Base-by-base conservation (phyloP, 306 rosid genomes). In the Cicer arietinum region DNA sequence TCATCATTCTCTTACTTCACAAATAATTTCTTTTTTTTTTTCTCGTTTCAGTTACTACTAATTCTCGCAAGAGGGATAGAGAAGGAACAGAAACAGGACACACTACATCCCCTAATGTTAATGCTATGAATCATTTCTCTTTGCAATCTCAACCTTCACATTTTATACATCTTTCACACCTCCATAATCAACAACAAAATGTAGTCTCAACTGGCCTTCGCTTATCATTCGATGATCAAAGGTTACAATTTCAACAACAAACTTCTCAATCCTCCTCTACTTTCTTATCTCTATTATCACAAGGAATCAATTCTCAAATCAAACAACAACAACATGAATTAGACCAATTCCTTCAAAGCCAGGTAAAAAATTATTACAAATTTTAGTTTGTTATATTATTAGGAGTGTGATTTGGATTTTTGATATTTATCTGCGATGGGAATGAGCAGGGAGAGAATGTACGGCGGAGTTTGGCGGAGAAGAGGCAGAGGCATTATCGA, bases 171-270 rank as follows among this genome's bases (percentile, higher is more conserved):
- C 89, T 91, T 64, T 89, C 97, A 63, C 98, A 91, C 51, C 92
- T 88, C 67, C 97, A 93, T 41, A 72, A 75, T 53, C 91, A 87
- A 5, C 91, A 83, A 7, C 87, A 85, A 70, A 94, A 94, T 86
- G 94, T 74, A 1, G 97, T 94, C 71, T 91, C 97, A 63, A 94
- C 98, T 7, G 98, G 98, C 46, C 85, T 94, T 51, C 83, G 94
- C 3, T 83, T 94, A 62, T 91, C 91, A 42, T 87, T 84, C 14
- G 87, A 84, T 9, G 91, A 86, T 85, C 88, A 80, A 12, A 71
- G 71, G 51, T 69, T 58, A 39, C 72, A 63, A 12, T 18, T 54
- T 4, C 84, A 78, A 3, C 85, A 69, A 1, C 74, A 79, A 39
- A 41, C n/a, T 16, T 79, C 42, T 71, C 88, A 78, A 30, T 30